Evolutionary conservation across 257 asterid species (phyloP).

Genomic region (Cordia subcordata): DNA sequence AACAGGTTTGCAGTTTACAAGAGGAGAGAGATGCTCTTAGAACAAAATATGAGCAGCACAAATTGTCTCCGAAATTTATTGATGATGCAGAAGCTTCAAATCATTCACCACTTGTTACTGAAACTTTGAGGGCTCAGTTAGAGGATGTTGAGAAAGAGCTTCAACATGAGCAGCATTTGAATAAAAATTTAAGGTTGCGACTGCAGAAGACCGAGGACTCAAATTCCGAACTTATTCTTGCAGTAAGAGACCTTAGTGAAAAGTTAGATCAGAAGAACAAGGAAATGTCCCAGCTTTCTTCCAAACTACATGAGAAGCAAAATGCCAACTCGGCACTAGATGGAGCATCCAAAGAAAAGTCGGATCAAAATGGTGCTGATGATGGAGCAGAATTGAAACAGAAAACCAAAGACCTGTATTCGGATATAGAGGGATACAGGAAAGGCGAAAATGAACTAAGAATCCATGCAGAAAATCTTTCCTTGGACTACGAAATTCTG

Average conservation of each 20-base stretch:
- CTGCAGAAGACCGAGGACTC: conserved; percentile 85
- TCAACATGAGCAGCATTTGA: conserved; percentile 53
- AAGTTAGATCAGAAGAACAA: conserved; percentile 58
- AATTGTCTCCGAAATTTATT: conserved; percentile 26
- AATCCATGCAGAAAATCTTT: conserved; percentile 44
- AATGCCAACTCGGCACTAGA: conserved; percentile 34
- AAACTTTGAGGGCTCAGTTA: conserved; percentile 25
- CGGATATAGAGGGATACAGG: conserved; percentile 61
- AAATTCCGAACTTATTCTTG: conserved; percentile 77
- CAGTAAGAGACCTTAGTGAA: conserved; percentile 70
- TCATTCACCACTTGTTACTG: conserved; percentile 24
- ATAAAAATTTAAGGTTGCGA: conserved; percentile 48
- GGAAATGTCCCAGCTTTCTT: conserved; percentile 61
- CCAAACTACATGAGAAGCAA: conserved; percentile 37
- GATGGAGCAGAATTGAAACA: conserved; percentile 51
- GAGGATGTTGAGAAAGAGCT: conserved; percentile 58
- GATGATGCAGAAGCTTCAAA: conserved; percentile 31
- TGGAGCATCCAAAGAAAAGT: conserved; percentile 21
- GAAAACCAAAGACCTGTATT: conserved; percentile 38
- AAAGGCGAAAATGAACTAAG: conserved; percentile 50
- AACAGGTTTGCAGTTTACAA: conserved; percentile 44
- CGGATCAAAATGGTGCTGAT: conserved; percentile 29
- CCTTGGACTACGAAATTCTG: conserved; percentile 40
- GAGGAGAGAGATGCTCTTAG: conserved; percentile 58
- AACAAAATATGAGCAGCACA: conserved; percentile 59